Base-by-base conservation (phyloP, 1,284 basidiomycete genomes). In the Sparassis latifolia region DNA sequence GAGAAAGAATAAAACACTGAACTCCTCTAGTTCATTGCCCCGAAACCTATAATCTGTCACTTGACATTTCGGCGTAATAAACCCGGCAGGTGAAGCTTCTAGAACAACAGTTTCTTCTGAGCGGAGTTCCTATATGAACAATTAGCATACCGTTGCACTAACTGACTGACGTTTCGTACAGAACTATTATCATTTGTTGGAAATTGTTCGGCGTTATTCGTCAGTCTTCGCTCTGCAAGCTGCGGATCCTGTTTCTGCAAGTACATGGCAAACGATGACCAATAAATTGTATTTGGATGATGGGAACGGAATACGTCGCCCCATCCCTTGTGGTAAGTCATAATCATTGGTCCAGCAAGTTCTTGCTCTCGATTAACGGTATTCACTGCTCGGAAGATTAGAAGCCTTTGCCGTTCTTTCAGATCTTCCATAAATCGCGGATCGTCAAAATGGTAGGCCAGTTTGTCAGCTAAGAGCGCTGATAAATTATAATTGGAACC, bases 281-380 rank as follows among this genome's bases (percentile, higher is more conserved):
- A 37, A 37, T 37, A 37, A 6, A 37, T 12, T 7, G 35, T 12
- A 37, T 6, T 6, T 7, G 6, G 12, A 37, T 37, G 35, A 12
- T 37, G 35, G 35, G 35, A 37, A 12, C 35, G 35, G 12, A 7
- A 37, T 6, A 37, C 35, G 35, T 37, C 35, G 35, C 35, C 35
- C 6, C 5, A 44, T 6, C 27, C 20, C 41, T 10, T 42, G 6
- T 9, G 20, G 41, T 42, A 42, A 27, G 7, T 44, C 43, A 31
- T 10, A 44, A 10, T 63, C 58, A 68, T 61, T 0, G 66, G 63
- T 0, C 54, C 66, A 4, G 62, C 52, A 0, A 74, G 44, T 47
- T 74, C 71, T 51, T 70, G 66, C 28, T 73, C 54, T 0, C 60
- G 38, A 47, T 64, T 71, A 5, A 72, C 45, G 0, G 58, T 52